These are phyloP conservation scores for Lachnellula occidentalis DNA, from an alignment of 2,329 filamentous ascomycete species.

Conservation along the genomic window DNA sequence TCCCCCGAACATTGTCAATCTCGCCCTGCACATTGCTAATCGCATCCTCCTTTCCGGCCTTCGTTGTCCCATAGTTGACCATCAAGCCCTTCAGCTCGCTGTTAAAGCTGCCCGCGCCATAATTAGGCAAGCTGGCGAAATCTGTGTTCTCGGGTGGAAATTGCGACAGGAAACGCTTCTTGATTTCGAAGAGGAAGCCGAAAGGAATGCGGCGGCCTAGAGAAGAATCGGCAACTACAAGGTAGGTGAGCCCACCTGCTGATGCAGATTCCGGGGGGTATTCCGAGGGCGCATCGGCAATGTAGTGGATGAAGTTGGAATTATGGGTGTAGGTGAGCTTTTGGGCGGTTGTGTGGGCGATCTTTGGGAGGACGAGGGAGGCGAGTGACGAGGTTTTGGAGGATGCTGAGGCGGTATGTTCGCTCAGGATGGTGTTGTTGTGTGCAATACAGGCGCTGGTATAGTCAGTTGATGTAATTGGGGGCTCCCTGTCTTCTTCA, in stretches of 20 bases:
- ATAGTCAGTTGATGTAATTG: not conserved
- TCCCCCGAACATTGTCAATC: conserved; percentile 86
- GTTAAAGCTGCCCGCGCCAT: conserved; percentile 88
- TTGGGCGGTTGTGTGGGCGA: conserved; percentile 71
- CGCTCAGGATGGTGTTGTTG: conserved; percentile 84
- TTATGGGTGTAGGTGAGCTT: conserved; percentile 95
- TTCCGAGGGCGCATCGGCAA: conserved; percentile 73
- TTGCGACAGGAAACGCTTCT: conserved; percentile 73
- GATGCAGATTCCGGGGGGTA: conserved; percentile 49
- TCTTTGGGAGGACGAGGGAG: conserved; percentile 91
- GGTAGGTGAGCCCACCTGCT: conserved; percentile 81
- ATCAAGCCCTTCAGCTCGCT: conserved; percentile 69
- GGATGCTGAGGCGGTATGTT: conserved; percentile 83
- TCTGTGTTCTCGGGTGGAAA: conserved; percentile 64
- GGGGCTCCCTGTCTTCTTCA: too few species aligned
- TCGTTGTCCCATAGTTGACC: conserved; percentile 76
- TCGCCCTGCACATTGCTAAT: conserved; percentile 78
- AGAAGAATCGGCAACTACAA: conserved; percentile 77
- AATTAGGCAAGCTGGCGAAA: conserved; percentile 74
- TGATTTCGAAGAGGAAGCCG: conserved; percentile 85
- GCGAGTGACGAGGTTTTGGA: conserved; percentile 82
- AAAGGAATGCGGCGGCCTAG: conserved; percentile 88
- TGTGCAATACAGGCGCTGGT: conserved; percentile 86
- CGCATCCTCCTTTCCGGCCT: conserved; percentile 71
- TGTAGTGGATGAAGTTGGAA: conserved; percentile 90